Evolutionary conservation across 2,329 filamentous ascomycete genomes (phyloP).

Genomic region (Boeremia exigua): DNA sequence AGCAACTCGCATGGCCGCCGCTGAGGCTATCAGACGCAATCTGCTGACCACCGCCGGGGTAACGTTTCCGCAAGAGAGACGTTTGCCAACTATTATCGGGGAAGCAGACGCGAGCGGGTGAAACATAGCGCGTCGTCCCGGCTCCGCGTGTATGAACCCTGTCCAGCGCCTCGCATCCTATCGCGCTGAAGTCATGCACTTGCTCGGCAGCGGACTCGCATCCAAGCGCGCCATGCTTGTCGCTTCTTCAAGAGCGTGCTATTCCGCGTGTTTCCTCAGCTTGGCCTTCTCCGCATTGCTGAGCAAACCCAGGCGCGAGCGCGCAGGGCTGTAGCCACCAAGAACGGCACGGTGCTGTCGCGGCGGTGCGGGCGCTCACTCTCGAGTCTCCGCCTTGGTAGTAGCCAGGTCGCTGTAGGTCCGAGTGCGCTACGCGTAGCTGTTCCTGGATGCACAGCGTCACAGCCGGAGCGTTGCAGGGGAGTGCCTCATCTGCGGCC

Average conservation of each 20-base stretch:
- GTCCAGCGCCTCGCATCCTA: conserved; percentile 18
- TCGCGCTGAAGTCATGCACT: conserved; percentile 20
- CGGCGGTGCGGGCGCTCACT: conserved; percentile 7
- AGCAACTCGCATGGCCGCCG: background rate
- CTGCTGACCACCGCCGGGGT: conserved; percentile 19
- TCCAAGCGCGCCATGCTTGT: conserved; percentile 36
- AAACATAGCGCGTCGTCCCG: conserved; percentile 46
- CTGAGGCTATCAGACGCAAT: background rate
- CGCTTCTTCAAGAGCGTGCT: conserved; percentile 11
- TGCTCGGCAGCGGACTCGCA: conserved; percentile 22
- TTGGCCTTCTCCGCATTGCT: conserved; percentile 31
- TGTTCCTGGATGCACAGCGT: conserved; percentile 24
- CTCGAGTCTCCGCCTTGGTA: background rate
- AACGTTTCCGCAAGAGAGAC: conserved; percentile 8
- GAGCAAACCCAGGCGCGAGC: conserved; percentile 23
- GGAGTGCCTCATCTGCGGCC: conserved; percentile 29
- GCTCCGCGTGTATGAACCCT: conserved; percentile 37
- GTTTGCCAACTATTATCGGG: conserved; percentile 15
- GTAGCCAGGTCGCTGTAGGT: background rate
- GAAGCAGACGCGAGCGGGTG: conserved; percentile 32
- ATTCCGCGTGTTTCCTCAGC: conserved; percentile 21
- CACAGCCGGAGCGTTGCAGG: conserved; percentile 26
- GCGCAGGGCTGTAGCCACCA: conserved; percentile 15
- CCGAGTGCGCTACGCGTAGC: conserved; percentile 9
- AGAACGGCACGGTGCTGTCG: conserved; percentile 7